Evolutionary conservation across 192 early-diverging fungal species (phyloP).

Genomic region (Chytriomyces sp.): DNA sequence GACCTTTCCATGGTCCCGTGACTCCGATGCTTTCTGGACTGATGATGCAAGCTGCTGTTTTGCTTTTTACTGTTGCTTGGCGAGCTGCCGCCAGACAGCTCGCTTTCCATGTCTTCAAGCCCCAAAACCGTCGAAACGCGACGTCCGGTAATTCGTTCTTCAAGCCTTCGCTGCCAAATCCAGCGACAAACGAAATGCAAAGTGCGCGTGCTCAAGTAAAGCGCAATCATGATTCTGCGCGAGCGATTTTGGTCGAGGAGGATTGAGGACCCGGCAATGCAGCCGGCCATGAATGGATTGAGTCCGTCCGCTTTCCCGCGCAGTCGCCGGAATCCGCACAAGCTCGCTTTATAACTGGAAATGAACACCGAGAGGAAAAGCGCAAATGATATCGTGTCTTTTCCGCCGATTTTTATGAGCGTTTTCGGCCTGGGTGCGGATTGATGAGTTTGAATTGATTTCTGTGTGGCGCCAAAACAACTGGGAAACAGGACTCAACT

Average conservation of each 20-base stretch:
- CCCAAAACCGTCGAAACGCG: not conserved
- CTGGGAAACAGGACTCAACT: not conserved
- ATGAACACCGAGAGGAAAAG: slow-evolving; percentile 48
- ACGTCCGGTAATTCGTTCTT: slow-evolving; percentile 6
- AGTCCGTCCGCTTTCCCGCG: slow-evolving; percentile 12
- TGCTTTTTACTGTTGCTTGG: not conserved
- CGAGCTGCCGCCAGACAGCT: not conserved
- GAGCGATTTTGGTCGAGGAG: slow-evolving; percentile 42
- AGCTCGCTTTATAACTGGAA: slow-evolving; percentile 41
- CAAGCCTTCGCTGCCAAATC: slow-evolving; percentile 38
- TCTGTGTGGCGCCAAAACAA: not conserved
- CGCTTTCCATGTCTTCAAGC: slow-evolving; percentile 37
- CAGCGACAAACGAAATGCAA: slow-evolving; percentile 46
- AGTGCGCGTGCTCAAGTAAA: slow-evolving; percentile 48
- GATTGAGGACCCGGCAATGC: slow-evolving; percentile 35
- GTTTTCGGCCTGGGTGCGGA: slow-evolving; percentile 19
- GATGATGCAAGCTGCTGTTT: not conserved
- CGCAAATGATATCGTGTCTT: slow-evolving; percentile 47
- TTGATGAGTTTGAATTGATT: not conserved
- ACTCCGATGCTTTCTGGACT: not conserved
- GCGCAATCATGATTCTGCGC: slow-evolving; percentile 48
- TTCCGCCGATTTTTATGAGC: slow-evolving; percentile 46
- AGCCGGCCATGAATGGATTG: slow-evolving; percentile 50
- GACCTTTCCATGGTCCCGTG: slow-evolving; percentile 6
- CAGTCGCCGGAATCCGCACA: slow-evolving; percentile 36